phyloP scores from a whole-genome alignment of 2,329 filamentous ascomycete genomes.

The Didymellaceae sp. region DNA sequence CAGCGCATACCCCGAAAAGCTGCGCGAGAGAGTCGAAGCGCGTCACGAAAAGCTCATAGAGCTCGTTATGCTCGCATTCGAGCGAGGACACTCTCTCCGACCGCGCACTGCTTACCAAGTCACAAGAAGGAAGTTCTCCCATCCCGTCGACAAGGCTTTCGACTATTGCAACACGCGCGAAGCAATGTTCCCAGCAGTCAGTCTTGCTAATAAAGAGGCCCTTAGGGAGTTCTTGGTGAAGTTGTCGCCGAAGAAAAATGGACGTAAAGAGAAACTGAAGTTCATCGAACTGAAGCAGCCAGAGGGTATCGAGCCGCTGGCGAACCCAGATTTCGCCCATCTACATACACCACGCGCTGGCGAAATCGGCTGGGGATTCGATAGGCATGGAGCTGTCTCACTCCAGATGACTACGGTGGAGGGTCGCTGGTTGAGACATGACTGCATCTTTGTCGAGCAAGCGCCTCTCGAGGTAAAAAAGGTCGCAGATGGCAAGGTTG shows the following conservation, averaged over 20 bases:
- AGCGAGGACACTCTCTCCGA: neutral
- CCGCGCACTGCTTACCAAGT: neutral
- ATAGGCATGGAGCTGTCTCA: constrained; percentile 7
- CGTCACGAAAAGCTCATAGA: neutral
- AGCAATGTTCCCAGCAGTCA: neutral
- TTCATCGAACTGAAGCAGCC: too few species aligned
- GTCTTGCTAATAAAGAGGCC: too few species aligned
- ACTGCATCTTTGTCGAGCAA: constrained; percentile 1
- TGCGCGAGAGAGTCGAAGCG: neutral
- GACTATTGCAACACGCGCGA: too few species aligned
- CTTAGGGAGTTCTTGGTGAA: too few species aligned
- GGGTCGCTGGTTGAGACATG: neutral
- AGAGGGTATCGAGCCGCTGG: neutral
- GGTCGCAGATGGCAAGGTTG: neutral
- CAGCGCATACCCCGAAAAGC: neutral
- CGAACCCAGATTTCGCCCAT: neutral
- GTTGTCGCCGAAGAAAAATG: too few species aligned
- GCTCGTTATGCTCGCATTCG: neutral
- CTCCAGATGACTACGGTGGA: constrained; percentile 5
- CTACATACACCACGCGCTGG: constrained; percentile 7
- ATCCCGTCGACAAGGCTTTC: too few species aligned
- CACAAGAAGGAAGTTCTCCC: too few species aligned
- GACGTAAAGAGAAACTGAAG: too few species aligned
- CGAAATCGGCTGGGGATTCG: constrained; percentile 17
- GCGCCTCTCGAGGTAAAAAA: neutral